These are phyloP conservation scores for Eucalyptus decipiens DNA, from an alignment of 345 rosid species.

Conservation along the genomic window DNA sequence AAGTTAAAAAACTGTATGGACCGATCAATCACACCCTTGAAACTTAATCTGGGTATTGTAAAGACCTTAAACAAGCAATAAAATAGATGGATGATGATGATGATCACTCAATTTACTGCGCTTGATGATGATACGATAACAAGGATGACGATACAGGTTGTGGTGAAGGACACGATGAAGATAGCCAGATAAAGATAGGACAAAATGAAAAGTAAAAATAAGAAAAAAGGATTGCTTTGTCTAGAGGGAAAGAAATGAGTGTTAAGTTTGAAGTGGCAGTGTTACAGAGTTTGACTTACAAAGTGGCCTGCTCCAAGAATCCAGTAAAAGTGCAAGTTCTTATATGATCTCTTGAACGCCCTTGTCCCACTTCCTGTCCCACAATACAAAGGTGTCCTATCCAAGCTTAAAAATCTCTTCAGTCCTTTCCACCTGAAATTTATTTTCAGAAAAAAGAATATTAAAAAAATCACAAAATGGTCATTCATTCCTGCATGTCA, in stretches of 20 bases:
- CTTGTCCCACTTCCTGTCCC: slow-evolving; percentile 24
- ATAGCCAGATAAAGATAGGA: neutral
- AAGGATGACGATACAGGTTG: neutral
- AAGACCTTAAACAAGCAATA: neutral
- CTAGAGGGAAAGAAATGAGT: neutral
- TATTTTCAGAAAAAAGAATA: neutral
- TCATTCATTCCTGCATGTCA: neutral
- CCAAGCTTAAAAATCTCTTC: slow-evolving; percentile 13
- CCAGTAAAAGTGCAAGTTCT: slow-evolving; percentile 80
- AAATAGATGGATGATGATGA: neutral
- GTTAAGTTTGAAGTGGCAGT: neutral
- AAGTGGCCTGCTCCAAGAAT: slow-evolving; percentile 97
- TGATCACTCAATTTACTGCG: neutral
- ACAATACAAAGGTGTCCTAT: slow-evolving; percentile 49
- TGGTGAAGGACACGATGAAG: neutral
- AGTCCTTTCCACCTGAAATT: slow-evolving; percentile 73
- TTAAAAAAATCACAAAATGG: neutral
- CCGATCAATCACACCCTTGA: neutral
- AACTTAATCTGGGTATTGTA: neutral
- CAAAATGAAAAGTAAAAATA: neutral
- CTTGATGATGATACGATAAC: neutral
- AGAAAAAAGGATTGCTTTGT: neutral
- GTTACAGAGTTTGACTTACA: slow-evolving; percentile 33
- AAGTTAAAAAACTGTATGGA: neutral
- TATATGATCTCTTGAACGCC: slow-evolving; percentile 67